Evolutionary conservation across 2,329 filamentous ascomycete genomes (phyloP).

Genomic region (Cercospora zeae-maydis): DNA sequence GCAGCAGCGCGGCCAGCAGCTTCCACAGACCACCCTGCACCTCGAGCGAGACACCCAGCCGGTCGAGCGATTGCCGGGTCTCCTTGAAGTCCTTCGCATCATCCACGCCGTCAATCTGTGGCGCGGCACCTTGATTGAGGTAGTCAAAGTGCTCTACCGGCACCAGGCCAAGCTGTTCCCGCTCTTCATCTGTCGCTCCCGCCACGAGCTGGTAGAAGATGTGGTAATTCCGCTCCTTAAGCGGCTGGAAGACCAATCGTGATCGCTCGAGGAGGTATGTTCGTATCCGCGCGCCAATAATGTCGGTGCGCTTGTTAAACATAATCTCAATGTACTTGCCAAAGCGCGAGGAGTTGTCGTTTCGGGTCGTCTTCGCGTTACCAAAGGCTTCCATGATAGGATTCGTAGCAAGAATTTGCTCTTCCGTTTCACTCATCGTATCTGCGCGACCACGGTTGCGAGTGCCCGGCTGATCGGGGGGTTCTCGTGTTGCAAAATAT

Average conservation of each 20-base stretch:
- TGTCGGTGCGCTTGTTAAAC: slow-evolving; percentile 93
- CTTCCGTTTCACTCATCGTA: slow-evolving; percentile 95
- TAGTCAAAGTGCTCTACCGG: slow-evolving; percentile 92
- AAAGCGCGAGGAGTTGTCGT: slow-evolving; percentile 98
- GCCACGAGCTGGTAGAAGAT: slow-evolving; percentile 98
- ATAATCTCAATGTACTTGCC: slow-evolving; percentile 99
- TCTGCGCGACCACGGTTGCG: slow-evolving; percentile 69
- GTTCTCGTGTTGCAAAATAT: slow-evolving; percentile 96
- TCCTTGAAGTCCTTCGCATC: slow-evolving; percentile 92
- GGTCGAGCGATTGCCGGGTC: slow-evolving; percentile 78
- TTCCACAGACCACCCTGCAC: slow-evolving; percentile 86
- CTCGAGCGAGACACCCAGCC: slow-evolving; percentile 73
- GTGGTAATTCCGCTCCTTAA: slow-evolving; percentile 98
- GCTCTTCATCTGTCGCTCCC: slow-evolving; percentile 80
- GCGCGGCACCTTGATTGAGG: slow-evolving; percentile 88
- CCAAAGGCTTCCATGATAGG: slow-evolving; percentile 99
- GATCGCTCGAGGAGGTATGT: slow-evolving; percentile 95
- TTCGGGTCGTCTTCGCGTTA: slow-evolving; percentile 98
- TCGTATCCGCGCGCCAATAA: slow-evolving; percentile 95
- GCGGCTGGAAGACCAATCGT: slow-evolving; percentile 90
- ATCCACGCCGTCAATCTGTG: slow-evolving; percentile 88
- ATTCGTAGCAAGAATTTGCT: slow-evolving; percentile 96
- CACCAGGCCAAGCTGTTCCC: slow-evolving; percentile 72
- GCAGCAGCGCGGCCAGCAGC: slow-evolving; percentile 82
- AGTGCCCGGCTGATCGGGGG: slow-evolving; percentile 78